These are phyloP conservation scores for Cladophialophora yegresii DNA, from an alignment of 2,329 filamentous ascomycete species.

Conservation along the genomic window DNA sequence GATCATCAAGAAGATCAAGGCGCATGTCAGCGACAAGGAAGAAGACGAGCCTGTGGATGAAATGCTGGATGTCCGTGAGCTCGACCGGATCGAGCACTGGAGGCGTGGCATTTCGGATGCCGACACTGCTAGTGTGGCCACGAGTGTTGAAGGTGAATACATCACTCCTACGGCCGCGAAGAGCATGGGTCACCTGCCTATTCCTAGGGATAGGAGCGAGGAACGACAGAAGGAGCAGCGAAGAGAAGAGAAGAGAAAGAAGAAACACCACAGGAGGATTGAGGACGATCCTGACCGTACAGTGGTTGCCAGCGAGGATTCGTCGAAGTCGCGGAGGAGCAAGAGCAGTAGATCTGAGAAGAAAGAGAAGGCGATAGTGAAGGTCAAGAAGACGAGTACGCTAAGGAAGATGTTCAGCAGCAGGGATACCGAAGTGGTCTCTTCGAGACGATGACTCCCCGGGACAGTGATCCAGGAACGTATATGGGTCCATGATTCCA, in stretches of 20 bases:
- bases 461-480: background rate
- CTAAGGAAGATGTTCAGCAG: constrained; percentile 35
- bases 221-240: constrained; percentile 41
- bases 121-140: constrained; percentile 46
- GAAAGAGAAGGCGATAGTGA: constrained; percentile 33
- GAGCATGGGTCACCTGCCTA: constrained; percentile 47
- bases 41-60: constrained; percentile 53
- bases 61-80: constrained; percentile 51
- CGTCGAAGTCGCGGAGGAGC: constrained; percentile 23
- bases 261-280: constrained; percentile 28
- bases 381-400: constrained; percentile 44
- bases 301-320: constrained; percentile 28
- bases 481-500: constrained; percentile 6
- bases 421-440: constrained; percentile 22
- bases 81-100: constrained; percentile 64
- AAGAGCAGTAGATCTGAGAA: constrained; percentile 27
- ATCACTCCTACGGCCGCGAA: constrained; percentile 60
- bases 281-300: constrained; percentile 28
- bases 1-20: constrained; percentile 82
- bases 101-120: constrained; percentile 64
- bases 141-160: constrained; percentile 66
- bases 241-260: constrained; percentile 30
- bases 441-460: constrained; percentile 17
- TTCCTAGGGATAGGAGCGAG: constrained; percentile 30
- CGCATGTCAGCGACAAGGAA: constrained; percentile 36